A percentile compares a stretch with the other conserved stretches of the same genome.
Conservation (phyloP, 1,139 yeast genomes). For the Kodamaea sp. region DNA sequence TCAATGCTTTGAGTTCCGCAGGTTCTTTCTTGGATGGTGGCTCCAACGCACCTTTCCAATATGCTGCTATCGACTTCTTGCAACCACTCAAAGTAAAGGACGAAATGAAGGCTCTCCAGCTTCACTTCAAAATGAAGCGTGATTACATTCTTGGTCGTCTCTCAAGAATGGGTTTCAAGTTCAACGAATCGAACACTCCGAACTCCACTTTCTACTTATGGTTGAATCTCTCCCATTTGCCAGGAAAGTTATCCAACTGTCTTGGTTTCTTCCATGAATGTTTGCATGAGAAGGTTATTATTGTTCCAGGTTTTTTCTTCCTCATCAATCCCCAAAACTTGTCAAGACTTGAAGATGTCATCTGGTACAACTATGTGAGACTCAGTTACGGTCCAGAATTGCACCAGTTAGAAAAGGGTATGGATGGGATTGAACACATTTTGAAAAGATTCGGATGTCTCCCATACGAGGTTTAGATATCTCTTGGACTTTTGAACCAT, state of each 20-base stretch:
- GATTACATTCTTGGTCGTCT: conserved; percentile 59
- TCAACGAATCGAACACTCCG: conserved; percentile 49
- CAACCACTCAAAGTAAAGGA: conserved; percentile 51
- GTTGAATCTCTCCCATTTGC: conserved; percentile 61
- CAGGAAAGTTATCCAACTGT: conserved; percentile 61
- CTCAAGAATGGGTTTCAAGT: conserved; percentile 57
- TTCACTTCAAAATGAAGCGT: conserved; percentile 61
- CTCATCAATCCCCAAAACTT: conserved; percentile 66
- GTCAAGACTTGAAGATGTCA: conserved; percentile 60
- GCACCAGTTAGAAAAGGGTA: conserved; percentile 54
- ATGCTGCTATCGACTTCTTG: conserved; percentile 60
- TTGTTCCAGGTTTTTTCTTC: conserved; percentile 70
- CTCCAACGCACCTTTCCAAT: conserved; percentile 64
- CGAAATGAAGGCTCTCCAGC: conserved; percentile 64
- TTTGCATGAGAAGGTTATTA: conserved; percentile 61
- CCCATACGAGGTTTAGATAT: conserved; percentile 24
- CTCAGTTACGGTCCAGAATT: conserved; percentile 67
- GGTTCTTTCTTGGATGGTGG: conserved; percentile 71
- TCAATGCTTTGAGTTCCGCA: conserved; percentile 58
- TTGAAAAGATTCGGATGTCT: conserved; percentile 47
- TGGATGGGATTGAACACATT: conserved; percentile 68
- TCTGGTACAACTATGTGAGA: conserved; percentile 65
- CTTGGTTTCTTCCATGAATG: conserved; percentile 71
- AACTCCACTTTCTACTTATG: conserved; percentile 67
- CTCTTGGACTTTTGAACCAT: not conserved